A percentile compares a stretch with the other conserved stretches of the same genome.
Conservation (phyloP, 139 green algal species). For the Chlorokybus atmophyticus region DNA sequence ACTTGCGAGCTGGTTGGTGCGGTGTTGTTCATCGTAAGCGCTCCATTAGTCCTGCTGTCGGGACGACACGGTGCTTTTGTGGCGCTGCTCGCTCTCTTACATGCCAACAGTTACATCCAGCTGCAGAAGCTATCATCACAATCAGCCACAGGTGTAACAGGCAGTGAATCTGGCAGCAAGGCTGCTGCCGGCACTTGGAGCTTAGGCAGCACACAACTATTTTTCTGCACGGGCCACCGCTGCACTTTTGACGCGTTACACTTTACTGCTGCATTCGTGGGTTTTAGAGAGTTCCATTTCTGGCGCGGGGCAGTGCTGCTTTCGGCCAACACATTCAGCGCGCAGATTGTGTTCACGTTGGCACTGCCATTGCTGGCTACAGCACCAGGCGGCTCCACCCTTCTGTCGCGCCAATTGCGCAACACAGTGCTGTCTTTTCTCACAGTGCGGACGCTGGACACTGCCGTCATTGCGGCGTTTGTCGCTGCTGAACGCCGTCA, state of each 20-base stretch:
- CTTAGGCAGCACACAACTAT: constrained; percentile 22
- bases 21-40: no score
- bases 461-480: constrained; percentile 31
- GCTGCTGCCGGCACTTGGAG: constrained; percentile 17
- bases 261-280: constrained; percentile 74
- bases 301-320: constrained; percentile 37
- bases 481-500: constrained; percentile 52
- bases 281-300: constrained; percentile 57
- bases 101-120: no score
- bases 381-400: no score
- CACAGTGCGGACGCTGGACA: background rate
- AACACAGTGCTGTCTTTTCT: no score
- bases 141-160: no score
- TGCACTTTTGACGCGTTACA: constrained; percentile 80
- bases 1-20: no score
- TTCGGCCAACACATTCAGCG: constrained; percentile 57
- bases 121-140: no score
- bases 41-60: no score
- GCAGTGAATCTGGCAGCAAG: no score
- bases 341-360: constrained; percentile 3
- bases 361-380: constrained; percentile 4
- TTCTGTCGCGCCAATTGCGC: no score
- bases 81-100: no score
- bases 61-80: no score
- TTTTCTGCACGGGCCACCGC: constrained; percentile 73